Base-by-base conservation (phyloP, 306 rosid genomes). In the Prunus davidiana region DNA sequence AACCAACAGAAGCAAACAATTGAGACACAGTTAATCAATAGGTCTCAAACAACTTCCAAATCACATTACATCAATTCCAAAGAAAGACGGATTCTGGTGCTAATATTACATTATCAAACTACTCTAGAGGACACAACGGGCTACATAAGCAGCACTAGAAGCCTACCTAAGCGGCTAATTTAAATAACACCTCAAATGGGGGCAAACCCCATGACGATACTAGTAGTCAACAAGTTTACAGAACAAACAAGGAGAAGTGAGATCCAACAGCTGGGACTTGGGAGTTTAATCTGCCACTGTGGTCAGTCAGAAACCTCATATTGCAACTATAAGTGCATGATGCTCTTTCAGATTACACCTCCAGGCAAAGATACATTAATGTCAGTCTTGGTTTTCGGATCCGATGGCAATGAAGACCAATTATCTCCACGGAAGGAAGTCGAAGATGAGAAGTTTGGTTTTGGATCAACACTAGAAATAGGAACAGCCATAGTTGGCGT, bases 351-450 rank as follows among this genome's bases (percentile, higher is more conserved):
- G 20, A 75, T 81, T 73, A 92, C 28, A 16, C 87, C 93, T 72
- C 88, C 88, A 10, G 91, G 86, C 71, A 91, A 87, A 32, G 96
- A 81, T 75, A 86, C 86, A 45, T 90, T 94, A 66, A 84, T 89
- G 86, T 92, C 98, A 34, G 96, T 71, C 81, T 87, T 89, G 16
- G 71, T 86, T 76, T 83, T 91, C 6, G 82, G 73, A 79, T 94
- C 98, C 0, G 79, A 75, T 1, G 88, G 90, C 77, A 80, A 9
- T 3, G 93, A 78, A n/a, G 98, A 75, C 96, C 97, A 92, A 77
- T 69, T 91, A 38, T 93, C 91, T 20, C 87, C 88, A 0, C 86
- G 93, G 80, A 89, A 86, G 65, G 96, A 82, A 28, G 89, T 60
- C 0, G 88, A 67, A 14, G 94, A 78, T 57, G 89, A 64, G 64